These are phyloP conservation scores for Coniochaeta sp. DNA, from an alignment of 2,329 filamentous ascomycete genomes.

Conservation along the genomic window DNA sequence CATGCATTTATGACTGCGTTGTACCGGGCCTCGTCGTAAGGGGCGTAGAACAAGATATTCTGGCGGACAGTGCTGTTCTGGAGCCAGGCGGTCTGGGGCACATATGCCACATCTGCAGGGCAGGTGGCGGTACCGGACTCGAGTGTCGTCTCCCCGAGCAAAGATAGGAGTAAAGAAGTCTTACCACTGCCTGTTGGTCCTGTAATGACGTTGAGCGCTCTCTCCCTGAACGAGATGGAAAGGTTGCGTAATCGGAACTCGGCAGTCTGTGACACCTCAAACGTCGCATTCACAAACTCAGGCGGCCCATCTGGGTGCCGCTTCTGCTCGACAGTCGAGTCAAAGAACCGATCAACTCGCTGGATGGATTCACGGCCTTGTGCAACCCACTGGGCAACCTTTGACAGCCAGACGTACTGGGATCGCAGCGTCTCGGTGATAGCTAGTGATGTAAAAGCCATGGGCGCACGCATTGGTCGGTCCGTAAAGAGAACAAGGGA, in stretches of 20 bases:
- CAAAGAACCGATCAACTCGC: conserved; percentile 23
- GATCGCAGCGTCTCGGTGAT: conserved; percentile 13
- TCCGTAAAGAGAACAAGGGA: conserved; percentile 1
- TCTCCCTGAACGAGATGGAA: conserved; percentile 14
- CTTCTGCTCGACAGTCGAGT: neutral
- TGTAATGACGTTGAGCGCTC: conserved; percentile 22
- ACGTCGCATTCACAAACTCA: no score
- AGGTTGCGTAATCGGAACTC: conserved; percentile 16
- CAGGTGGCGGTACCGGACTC: conserved; percentile 15
- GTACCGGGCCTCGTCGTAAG: conserved; percentile 27
- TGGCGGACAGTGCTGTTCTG: conserved; percentile 88
- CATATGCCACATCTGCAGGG: conserved; percentile 23
- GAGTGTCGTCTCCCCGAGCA: conserved; percentile 7
- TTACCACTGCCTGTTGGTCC: conserved; percentile 25
- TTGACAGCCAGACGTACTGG: conserved; percentile 13
- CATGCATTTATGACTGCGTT: neutral
- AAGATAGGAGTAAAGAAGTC: conserved; percentile 17
- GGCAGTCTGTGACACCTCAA: no score
- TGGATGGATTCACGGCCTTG: conserved; percentile 20
- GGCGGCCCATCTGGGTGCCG: conserved; percentile 11
- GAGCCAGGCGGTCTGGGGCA: conserved; percentile 77
- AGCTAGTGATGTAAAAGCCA: conserved; percentile 14
- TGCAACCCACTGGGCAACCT: conserved; percentile 16
- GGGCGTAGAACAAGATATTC: conserved; percentile 80
- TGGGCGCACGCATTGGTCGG: conserved; percentile 7